These are phyloP conservation scores for Cardamine chenopodiifolia DNA, from an alignment of 345 rosid species.

Conservation along the genomic window DNA sequence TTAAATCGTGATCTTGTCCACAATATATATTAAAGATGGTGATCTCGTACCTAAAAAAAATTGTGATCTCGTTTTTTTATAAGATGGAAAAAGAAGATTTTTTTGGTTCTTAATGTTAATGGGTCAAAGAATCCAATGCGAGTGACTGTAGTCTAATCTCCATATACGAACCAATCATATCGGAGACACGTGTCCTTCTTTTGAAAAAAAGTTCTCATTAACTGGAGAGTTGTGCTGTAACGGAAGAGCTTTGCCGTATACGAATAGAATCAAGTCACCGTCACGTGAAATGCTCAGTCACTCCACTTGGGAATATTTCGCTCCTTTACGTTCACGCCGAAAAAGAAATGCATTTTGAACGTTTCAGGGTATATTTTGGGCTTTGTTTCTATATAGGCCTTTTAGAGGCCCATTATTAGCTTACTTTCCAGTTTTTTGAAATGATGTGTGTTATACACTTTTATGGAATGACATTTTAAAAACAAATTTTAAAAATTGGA, in stretches of 20 bases:
- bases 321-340: conserved; percentile 23
- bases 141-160: conserved; percentile 13
- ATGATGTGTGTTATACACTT: not conserved
- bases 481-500: not conserved
- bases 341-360: not conserved
- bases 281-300: conserved; percentile 31
- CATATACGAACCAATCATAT: not conserved
- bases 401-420: conserved; percentile 4
- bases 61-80: not conserved
- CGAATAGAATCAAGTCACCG: conserved; percentile 23
- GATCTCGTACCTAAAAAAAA: not conserved
- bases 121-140: conserved; percentile 26
- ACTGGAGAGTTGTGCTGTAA: conserved; percentile 8
- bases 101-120: conserved; percentile 17
- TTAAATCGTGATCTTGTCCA: conserved; percentile 13
- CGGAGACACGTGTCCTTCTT: no score
- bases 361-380: not conserved
- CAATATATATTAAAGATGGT: not conserved
- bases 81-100: not conserved
- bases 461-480: not conserved
- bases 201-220: not conserved
- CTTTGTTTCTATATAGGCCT: not conserved
- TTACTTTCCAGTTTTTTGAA: not conserved
- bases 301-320: conserved; percentile 17
- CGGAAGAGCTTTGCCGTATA: conserved; percentile 22